Percentiles rank a stretch among this genome's conserved stretches.
Conservation (phyloP, 2,329 filamentous ascomycete species). For the Penicillium sp. region DNA sequence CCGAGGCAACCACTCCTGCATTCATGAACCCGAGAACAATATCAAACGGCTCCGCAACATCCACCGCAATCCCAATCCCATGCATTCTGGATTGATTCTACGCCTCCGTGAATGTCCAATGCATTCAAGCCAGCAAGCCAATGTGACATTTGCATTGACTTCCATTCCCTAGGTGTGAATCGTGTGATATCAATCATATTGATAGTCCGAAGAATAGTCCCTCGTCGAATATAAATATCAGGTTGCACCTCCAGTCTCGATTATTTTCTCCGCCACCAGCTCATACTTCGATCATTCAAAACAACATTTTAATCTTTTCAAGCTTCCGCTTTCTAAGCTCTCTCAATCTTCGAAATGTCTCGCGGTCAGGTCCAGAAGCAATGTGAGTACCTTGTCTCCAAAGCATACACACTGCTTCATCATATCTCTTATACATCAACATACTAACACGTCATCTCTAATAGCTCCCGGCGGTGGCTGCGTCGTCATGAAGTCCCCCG, state of each 20-base stretch:
- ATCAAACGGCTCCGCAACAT: not conserved
- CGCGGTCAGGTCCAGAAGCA: conserved; percentile 24
- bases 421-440: not conserved
- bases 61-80: not conserved
- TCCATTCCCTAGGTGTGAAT: not conserved
- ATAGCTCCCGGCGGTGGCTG: conserved; percentile 32
- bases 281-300: conserved; percentile 12
- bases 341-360: conserved; percentile 28
- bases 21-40: conserved; percentile 6
- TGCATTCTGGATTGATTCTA: not conserved
- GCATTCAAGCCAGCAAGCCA: not conserved
- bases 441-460: conserved; percentile 8
- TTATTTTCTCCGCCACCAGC: conserved; percentile 10
- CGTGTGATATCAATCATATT: not conserved
- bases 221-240: conserved; percentile 2
- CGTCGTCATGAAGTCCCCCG: conserved; percentile 25
- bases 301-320: conserved; percentile 13
- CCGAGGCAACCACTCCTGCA: not conserved
- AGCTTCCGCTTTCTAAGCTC: conserved; percentile 15
- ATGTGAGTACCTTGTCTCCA: conserved; percentile 15
- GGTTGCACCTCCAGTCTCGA: not conserved
- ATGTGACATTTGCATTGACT: not conserved
- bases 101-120: not conserved
- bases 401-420: not conserved
- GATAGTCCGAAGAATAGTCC: not conserved